Percentiles rank a stretch among this genome's conserved stretches.
phyloP scores from a whole-genome alignment of 495 filamentous ascomycete species.

The Cercophora newfieldiana region DNA sequence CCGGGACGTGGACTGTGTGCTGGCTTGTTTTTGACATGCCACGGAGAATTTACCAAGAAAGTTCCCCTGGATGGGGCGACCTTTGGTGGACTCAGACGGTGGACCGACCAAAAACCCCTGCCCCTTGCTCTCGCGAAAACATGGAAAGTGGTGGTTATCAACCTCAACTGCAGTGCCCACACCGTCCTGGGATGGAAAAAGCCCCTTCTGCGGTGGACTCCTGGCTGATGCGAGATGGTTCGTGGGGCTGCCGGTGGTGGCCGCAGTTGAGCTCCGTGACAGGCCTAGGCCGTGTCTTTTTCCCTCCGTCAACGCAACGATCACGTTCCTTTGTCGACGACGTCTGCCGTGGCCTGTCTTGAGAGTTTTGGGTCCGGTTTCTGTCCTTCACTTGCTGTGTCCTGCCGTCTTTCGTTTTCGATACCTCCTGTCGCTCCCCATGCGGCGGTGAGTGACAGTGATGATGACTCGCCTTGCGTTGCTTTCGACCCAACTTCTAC shows the following conservation, averaged over 20 bases:
- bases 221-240: conserved; percentile 11
- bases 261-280: conserved; percentile 16
- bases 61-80: neutral
- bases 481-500: conserved; percentile 28
- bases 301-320: conserved; percentile 22
- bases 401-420: conserved; percentile 30
- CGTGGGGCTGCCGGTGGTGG: conserved; percentile 25
- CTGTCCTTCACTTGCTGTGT: conserved; percentile 17
- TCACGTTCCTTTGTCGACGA: conserved; percentile 28
- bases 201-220: conserved; percentile 24
- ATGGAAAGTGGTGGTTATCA: neutral
- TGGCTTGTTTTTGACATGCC: neutral
- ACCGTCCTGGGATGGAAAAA: conserved; percentile 8
- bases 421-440: conserved; percentile 33
- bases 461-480: conserved; percentile 37
- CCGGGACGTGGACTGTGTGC: no score
- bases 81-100: neutral
- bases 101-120: neutral
- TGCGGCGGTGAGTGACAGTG: conserved; percentile 34
- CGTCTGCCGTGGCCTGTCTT: conserved; percentile 26
- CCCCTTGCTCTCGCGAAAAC: neutral
- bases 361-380: conserved; percentile 23
- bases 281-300: conserved; percentile 23
- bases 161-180: neutral
- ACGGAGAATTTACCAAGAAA: no score